Evolutionary conservation across 2,329 filamentous ascomycete species (phyloP), one percentile per base, ranked within the genome.

Genomic region (Aspergillus flavus): DNA sequence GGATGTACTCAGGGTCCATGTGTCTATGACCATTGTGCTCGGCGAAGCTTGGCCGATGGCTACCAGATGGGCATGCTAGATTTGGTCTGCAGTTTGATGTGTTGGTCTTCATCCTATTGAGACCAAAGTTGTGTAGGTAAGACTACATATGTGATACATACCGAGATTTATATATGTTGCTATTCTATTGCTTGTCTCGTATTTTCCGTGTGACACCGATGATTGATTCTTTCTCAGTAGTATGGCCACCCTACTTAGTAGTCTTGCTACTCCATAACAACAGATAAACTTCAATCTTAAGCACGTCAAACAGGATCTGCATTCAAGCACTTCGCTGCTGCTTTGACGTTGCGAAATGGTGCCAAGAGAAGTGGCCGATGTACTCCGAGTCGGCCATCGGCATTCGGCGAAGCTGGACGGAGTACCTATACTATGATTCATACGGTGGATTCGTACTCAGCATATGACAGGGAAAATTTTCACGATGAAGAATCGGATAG

Each of bases 21-120:
- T 30, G 23, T 19, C 7, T 19, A 19, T 19, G 19, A 4, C 14
- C 14, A 19, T 11, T 19, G 7, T 30, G 52, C 11, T 23, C 52
- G 52, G 30, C 52, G 52, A 54, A 54, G 52, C 52, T 54, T 54
- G 52, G 52, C 52, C 52, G 52, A 34, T 30, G 30, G 32, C 30
- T 9, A 36, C 10, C 30, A 26, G 50, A 16, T 36, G 9, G 50
- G 19, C n/a, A 36, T 9, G 4, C 28, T 19, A 9, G 11, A 7
- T 9, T 21, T 23, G 3, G 23, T 16, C 30, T 36, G 52, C 4
- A 21, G n/a, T 3, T 19, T 21, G 19, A 34, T 10, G 19, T 16
- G 28, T 16, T 36, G 52, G n/a, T 21, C n/a, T 21, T 21, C n/a
- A 21, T 21, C n/a, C n/a, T 21, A 21, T 21, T 21, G 1, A 21